Base-by-base conservation (phyloP, 495 filamentous ascomycete species). In the Alectoria sarmentosa region DNA sequence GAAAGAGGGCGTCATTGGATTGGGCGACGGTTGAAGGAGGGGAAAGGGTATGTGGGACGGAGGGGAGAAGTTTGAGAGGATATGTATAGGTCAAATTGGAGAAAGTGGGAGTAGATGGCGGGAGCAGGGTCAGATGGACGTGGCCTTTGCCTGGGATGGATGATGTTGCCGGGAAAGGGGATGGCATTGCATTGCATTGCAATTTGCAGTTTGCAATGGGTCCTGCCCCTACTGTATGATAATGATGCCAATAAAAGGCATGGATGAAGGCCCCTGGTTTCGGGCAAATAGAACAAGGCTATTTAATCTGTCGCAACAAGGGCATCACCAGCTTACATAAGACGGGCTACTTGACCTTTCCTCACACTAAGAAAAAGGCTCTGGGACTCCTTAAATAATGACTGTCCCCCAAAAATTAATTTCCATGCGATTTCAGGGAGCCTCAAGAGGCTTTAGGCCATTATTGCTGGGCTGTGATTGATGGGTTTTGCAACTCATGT, bases 51-150 rank as follows among this genome's bases (percentile, higher is more conserved):
- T 86, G 83, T 17, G 75, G 80, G 21, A 70, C 72, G 66, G 52
- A 86, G 76, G 23, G 92, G 71, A 98, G 87, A 41, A 98, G 87
- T 73, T 98, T 98, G 41, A 98, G 83, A 14, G 94, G 94, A 72
- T 97, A 98, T 73, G 94, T 89, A 76, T 92, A 98, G 42, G 84
- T 86, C 64, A 96, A 82, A 30, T 81, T 83, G 58, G 86, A 84
- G 26, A 97, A 83, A 23, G 87, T 83, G 1, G 90, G 88, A 46
- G 82, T 83, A 9, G 82, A 77, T 19, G 90, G 87, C 23, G 91
- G 89, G 15, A 89, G 83, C 13, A 92, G 79, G 13, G 83, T 82
- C 37, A 91, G 84, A 49, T 88, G 78, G 70, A 97, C 88, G 63
- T 78, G 80, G 61, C 94, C 94, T 62, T 90, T 80, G 28, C 94